These are phyloP conservation scores for Backusella liffmaniae DNA, from an alignment of 192 early-diverging fungal genomes.

Conservation along the genomic window DNA sequence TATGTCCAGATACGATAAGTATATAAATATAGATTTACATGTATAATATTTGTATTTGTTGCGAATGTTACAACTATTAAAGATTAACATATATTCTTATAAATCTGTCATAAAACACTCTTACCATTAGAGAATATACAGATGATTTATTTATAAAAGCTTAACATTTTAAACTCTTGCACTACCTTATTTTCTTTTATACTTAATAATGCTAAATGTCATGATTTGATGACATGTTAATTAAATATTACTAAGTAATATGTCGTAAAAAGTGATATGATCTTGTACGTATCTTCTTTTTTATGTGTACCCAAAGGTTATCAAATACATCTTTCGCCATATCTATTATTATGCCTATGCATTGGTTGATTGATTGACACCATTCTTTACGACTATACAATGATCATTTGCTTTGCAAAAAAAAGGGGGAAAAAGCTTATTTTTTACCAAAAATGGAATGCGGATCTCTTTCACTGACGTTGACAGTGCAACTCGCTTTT, in stretches of 20 bases:
- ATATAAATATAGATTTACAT: neutral
- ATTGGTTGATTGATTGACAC: too few relatives aligned
- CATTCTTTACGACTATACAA: too few relatives aligned
- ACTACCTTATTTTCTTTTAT: neutral
- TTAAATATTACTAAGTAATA: too few relatives aligned
- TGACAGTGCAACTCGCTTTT: neutral
- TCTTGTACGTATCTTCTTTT: neutral
- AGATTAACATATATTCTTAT: neutral
- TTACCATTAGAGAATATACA: neutral
- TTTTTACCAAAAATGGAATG: neutral
- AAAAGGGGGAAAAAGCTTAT: neutral
- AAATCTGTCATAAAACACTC: neutral
- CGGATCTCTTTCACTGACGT: neutral
- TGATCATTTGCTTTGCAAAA: too few relatives aligned
- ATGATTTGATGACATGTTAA: too few relatives aligned
- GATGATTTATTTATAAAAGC: too few relatives aligned
- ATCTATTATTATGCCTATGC: neutral
- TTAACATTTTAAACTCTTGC: neutral
- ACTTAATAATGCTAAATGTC: neutral
- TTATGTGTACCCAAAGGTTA: neutral
- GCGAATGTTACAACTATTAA: neutral
- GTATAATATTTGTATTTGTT: neutral
- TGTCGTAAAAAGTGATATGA: neutral
- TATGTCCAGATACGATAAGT: neutral
- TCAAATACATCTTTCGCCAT: neutral